phyloP scores from a whole-genome alignment of 139 green algal species.

The Coccomyxa sp. region DNA sequence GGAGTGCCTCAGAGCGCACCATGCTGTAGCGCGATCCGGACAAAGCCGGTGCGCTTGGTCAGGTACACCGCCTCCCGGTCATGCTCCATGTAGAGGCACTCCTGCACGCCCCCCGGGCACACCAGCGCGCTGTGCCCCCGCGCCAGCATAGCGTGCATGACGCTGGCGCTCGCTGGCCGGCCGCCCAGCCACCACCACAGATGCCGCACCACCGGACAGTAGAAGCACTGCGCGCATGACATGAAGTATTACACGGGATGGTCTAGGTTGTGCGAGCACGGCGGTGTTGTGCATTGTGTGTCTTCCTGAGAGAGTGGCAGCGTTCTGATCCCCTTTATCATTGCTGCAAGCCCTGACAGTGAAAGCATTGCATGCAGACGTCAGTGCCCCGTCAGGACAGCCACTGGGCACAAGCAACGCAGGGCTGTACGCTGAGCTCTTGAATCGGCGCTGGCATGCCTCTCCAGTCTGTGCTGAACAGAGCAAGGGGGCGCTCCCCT shows the following conservation, averaged over 20 bases:
- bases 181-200: conserved; percentile 65
- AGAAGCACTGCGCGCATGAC: conserved; percentile 25
- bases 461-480: too few species aligned
- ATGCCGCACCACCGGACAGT: conserved; percentile 60
- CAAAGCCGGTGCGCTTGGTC: conserved; percentile 61
- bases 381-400: too few species aligned
- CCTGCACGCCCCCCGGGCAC: conserved; percentile 48
- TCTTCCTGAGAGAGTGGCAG: neutral
- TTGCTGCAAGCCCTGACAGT: neutral
- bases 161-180: neutral
- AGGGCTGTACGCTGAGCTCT: too few species aligned
- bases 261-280: neutral
- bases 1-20: too few species aligned
- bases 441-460: too few species aligned
- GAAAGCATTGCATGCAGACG: neutral
- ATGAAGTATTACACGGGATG: neutral
- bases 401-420: too few species aligned
- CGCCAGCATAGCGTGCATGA: conserved; percentile 11
- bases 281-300: neutral
- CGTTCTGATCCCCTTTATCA: neutral
- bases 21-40: conserved; percentile 64
- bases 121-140: conserved; percentile 29
- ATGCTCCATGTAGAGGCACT: conserved; percentile 70
- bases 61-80: conserved; percentile 67
- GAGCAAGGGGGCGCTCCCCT: too few species aligned